Conservation (phyloP, 2,329 filamentous ascomycete genomes). For the Trichoderma hamatum region DNA sequence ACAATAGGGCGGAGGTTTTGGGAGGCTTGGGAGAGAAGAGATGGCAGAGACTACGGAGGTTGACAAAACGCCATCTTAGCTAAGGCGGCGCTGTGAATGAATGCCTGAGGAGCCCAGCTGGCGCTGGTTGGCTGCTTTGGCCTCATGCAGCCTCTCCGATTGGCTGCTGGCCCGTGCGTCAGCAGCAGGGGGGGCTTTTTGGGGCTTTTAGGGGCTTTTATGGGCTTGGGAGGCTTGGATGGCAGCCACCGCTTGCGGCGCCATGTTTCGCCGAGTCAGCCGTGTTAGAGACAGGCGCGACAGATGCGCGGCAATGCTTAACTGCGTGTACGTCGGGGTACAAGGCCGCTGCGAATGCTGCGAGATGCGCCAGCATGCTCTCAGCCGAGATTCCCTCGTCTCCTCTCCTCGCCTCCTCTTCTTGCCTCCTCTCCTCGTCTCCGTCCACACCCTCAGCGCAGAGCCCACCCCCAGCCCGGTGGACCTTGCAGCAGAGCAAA, state of each 20-base stretch:
- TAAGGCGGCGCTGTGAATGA: not conserved
- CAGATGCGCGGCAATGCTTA: not conserved
- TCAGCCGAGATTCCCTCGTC: not conserved
- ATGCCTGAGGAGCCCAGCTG: not conserved
- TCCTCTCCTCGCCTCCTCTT: too few species aligned
- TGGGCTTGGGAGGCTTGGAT: not conserved
- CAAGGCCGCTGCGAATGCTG: not conserved
- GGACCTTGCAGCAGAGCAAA: constrained; percentile 5
- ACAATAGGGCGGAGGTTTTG: not conserved
- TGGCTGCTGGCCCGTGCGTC: constrained; percentile 20
- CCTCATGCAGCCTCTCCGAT: constrained; percentile 18
- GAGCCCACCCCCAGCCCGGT: not conserved
- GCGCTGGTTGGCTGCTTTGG: not conserved
- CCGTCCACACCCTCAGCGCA: not conserved
- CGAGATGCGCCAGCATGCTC: not conserved
- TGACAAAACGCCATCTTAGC: constrained; percentile 4
- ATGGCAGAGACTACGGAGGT: not conserved
- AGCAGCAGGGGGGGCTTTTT: constrained; percentile 9
- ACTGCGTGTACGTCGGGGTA: constrained; percentile 7
- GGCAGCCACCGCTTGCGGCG: not conserved
- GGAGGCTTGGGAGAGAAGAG: not conserved
- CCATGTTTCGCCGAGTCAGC: constrained; percentile 11
- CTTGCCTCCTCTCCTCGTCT: too few species aligned
- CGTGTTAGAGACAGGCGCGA: not conserved
- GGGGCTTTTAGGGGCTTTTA: too few species aligned